These are phyloP conservation scores for Metrosideros polymorpha DNA, from an alignment of 441 rosid genomes.

Conservation along the genomic window DNA sequence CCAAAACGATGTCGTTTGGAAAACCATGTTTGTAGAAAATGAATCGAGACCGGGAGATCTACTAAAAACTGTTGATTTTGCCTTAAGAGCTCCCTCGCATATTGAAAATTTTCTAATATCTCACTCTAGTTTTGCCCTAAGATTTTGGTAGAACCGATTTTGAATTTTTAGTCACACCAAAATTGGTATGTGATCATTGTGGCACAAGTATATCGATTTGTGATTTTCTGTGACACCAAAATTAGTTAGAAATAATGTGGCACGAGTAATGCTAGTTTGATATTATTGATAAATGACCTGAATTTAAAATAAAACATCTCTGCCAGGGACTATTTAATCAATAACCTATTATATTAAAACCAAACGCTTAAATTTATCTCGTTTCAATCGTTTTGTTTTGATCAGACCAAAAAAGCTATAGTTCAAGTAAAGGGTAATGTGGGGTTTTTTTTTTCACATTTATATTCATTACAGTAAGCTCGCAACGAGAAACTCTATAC, in stretches of 20 bases:
- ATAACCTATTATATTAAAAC: fast-evolving
- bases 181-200: fast-evolving
- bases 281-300: neutral
- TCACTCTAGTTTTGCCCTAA: neutral
- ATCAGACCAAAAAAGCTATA: neutral
- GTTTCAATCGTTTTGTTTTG: neutral
- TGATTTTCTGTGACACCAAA: neutral
- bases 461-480: neutral
- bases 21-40: fast-evolving
- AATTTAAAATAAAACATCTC: neutral
- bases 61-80: neutral
- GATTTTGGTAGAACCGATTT: neutral
- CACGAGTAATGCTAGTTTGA: fast-evolving
- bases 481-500: neutral
- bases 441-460: neutral
- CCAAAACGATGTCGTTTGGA: neutral
- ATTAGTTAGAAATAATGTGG: neutral
- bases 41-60: neutral
- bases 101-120: too few species aligned
- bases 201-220: fast-evolving
- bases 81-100: too few species aligned
- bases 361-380: too few species aligned
- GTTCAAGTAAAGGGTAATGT: neutral
- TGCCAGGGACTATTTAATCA: neutral
- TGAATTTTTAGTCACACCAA: neutral